phyloP scores from a whole-genome alignment of 2,329 filamentous ascomycete species.

The Colletotrichum eleusines region DNA sequence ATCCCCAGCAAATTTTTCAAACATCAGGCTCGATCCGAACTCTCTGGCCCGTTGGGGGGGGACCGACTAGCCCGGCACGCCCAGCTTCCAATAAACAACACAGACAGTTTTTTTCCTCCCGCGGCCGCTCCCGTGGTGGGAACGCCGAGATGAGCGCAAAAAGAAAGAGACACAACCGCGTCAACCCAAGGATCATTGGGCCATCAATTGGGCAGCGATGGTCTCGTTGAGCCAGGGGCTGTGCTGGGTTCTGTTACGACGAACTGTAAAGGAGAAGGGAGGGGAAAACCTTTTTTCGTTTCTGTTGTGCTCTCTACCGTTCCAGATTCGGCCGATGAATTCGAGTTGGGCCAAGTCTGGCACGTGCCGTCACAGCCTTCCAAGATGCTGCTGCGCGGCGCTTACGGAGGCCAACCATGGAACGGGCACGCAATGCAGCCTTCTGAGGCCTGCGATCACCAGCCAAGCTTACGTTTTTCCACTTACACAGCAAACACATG shows the following conservation, averaged over 20 bases:
- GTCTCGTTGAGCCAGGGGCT: conserved; percentile 26
- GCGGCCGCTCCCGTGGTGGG: conserved; percentile 32
- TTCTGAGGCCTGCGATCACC: conserved; percentile 4
- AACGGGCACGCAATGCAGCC: conserved; percentile 6
- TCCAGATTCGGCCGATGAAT: conserved; percentile 3
- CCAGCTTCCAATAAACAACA: conserved; percentile 21
- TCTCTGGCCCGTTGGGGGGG: conserved; percentile 23
- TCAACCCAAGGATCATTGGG: conserved; percentile 25
- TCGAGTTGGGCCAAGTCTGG: not conserved
- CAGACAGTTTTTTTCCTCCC: conserved; percentile 7
- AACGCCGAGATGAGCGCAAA: conserved; percentile 18
- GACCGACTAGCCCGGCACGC: conserved; percentile 10
- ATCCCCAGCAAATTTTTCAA: conserved; percentile 16
- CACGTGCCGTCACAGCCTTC: not conserved
- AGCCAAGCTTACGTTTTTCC: conserved; percentile 5
- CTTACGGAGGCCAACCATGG: conserved; percentile 38
- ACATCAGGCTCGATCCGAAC: conserved; percentile 35
- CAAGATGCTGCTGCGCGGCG: conserved; percentile 20
- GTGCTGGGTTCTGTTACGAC: conserved; percentile 19
- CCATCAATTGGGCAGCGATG: conserved; percentile 38
- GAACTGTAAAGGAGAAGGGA: not conserved
- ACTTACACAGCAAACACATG: conserved; percentile 17
- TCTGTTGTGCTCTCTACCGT: conserved; percentile 1
- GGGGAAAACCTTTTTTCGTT: not conserved
- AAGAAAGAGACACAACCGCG: conserved; percentile 29